Conservation (phyloP, 371 early-diverging fungal genomes). For the Mucor circinelloides region DNA sequence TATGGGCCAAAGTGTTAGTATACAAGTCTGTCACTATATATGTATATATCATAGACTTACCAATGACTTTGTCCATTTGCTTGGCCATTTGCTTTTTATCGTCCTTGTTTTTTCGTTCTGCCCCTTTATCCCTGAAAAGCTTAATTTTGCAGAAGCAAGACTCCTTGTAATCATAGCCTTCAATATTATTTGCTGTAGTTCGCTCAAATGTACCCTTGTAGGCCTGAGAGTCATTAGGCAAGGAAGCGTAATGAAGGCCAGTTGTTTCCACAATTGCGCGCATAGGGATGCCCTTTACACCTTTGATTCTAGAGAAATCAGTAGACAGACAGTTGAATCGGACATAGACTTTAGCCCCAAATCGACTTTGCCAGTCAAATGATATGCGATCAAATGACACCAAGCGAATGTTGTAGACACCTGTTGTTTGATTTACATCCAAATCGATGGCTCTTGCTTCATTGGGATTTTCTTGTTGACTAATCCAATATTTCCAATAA, state of each 20-base stretch:
- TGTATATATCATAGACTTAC: slow-evolving; percentile 3
- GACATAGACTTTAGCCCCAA: slow-evolving; percentile 72
- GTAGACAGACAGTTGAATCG: slow-evolving; percentile 82
- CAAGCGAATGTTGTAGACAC: slow-evolving; percentile 55
- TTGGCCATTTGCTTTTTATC: slow-evolving; percentile 62
- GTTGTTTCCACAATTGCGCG: slow-evolving; percentile 43
- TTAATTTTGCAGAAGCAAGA: slow-evolving; percentile 69
- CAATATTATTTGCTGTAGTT: not conserved
- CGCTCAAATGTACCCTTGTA: slow-evolving; percentile 15
- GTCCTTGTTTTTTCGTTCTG: slow-evolving; percentile 67
- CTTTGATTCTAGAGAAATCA: slow-evolving; percentile 83
- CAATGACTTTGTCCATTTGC: slow-evolving; percentile 48
- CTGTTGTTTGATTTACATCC: slow-evolving; percentile 38
- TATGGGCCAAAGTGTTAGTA: not conserved
- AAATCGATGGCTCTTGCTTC: slow-evolving; percentile 70
- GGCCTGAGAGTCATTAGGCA: not conserved
- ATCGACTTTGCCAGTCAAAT: slow-evolving; percentile 74
- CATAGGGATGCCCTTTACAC: slow-evolving; percentile 84
- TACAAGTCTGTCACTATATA: not conserved
- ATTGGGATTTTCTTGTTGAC: slow-evolving; percentile 66
- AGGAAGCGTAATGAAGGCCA: not conserved
- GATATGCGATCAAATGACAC: slow-evolving; percentile 74
- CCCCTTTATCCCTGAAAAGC: slow-evolving; percentile 80
- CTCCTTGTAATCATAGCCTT: slow-evolving; percentile 44
- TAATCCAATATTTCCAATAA: slow-evolving; percentile 82